These are phyloP conservation scores for Pseudogymnoascus sp. DNA, from an alignment of 2,329 filamentous ascomycete species.

Conservation along the genomic window DNA sequence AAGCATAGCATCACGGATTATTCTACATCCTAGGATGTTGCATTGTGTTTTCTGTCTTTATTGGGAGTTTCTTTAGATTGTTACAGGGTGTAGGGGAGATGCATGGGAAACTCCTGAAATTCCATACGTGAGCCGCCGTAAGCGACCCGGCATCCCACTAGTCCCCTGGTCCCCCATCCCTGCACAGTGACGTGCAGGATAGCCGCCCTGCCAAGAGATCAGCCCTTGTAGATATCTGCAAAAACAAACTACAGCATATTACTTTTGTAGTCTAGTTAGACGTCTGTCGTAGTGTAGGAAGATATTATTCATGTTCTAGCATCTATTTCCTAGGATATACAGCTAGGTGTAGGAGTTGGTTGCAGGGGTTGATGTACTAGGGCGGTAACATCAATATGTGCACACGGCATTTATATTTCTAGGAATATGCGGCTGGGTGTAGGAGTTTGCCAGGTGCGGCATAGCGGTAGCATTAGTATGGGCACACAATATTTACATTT, in stretches of 20 bases:
- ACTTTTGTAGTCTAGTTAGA: not conserved
- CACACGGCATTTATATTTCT: no score
- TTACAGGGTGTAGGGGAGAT: not conserved
- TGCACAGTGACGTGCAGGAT: not conserved
- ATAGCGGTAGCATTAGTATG: no score
- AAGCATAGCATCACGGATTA: not conserved
- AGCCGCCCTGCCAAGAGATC: constrained; percentile 3
- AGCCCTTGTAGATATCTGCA: not conserved
- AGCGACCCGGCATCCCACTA: not conserved
- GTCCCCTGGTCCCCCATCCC: not conserved
- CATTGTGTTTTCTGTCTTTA: not conserved
- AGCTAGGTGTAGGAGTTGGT: not conserved
- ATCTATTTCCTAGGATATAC: not conserved
- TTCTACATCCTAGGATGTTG: not conserved
- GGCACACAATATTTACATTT: no score
- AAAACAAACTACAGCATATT: not conserved
- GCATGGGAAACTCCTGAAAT: not conserved
- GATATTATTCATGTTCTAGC: not conserved
- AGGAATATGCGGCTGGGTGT: no score
- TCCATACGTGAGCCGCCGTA: not conserved
- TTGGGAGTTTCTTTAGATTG: not conserved
- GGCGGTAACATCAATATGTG: not conserved
- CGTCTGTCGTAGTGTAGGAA: not conserved
- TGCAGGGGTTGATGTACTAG: not conserved
- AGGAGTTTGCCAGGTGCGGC: not conserved